phyloP scores from a whole-genome alignment of 2,329 filamentous ascomycete genomes.

The Penicillium sp. region DNA sequence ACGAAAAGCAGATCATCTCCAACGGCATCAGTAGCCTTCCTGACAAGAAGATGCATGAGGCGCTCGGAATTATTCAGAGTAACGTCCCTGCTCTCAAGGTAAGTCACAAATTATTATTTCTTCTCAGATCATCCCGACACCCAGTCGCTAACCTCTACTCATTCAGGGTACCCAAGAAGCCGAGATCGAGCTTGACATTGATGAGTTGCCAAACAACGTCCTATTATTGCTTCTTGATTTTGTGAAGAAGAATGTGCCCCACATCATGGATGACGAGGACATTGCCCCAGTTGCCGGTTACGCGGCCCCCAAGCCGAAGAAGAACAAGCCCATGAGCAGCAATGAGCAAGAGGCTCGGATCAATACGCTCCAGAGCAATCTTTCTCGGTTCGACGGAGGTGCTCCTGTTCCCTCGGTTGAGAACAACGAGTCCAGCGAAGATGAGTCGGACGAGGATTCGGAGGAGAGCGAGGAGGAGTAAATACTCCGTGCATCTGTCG shows the following conservation, averaged over 20 bases:
- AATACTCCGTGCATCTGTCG: constrained; percentile 7
- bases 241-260: constrained; percentile 48
- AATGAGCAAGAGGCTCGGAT: constrained; percentile 53
- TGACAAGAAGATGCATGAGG: constrained; percentile 72
- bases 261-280: constrained; percentile 46
- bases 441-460: constrained; percentile 47
- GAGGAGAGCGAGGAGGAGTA: constrained; percentile 54
- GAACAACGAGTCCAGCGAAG: constrained; percentile 45
- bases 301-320: constrained; percentile 46
- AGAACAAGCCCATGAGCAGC: constrained; percentile 55
- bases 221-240: constrained; percentile 47
- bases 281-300: constrained; percentile 33
- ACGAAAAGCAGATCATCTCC: constrained; percentile 90
- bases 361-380: constrained; percentile 47
- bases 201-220: constrained; percentile 50
- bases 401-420: constrained; percentile 46
- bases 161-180: constrained; percentile 44
- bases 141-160: constrained; percentile 9
- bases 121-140: background rate
- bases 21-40: constrained; percentile 80
- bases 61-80: constrained; percentile 85
- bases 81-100: constrained; percentile 73
- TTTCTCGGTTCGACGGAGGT: constrained; percentile 46
- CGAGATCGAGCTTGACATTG: constrained; percentile 51
- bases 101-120: constrained; percentile 21